Base-by-base conservation (phyloP, 768 basidiomycete species). In the Xerocomus potaroensis region DNA sequence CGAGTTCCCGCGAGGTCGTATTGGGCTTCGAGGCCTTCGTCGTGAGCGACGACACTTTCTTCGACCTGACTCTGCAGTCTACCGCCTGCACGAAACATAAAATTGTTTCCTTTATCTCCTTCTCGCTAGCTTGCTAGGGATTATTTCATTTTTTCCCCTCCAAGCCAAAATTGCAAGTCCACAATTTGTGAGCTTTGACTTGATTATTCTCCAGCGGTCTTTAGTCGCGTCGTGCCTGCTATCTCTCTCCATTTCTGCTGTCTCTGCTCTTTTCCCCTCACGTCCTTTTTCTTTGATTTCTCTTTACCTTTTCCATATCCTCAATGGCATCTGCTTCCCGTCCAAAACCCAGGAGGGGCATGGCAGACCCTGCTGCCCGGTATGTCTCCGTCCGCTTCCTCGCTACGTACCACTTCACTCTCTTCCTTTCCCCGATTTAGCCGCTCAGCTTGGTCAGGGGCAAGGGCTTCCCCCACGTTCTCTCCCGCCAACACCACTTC, bases 401-500 rank as follows among this genome's bases (percentile, higher is more conserved):
- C 41, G 43, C 55, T 45, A 49, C 55, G 46, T 49, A 43, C 51
- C 24, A 48, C 45, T 35, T 32, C 47, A 9, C 23, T 56, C 51
- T 43, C 39, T 34, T 40, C 39, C 40, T 43, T 47, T 48, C 32
- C 21, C 48, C 47, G 44, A 47, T 49, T 56, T 52, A 76, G 71
- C 51, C 69, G 71, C 48, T 54, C 68, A 52, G 84, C 86, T 23
- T 90, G 87, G 87, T 67, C 77, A 55, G 79, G 78, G 44, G 67
- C 83, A 43, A 80, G 86, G 47, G 72, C 81, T 46, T 84, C 86
- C 41, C 81, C 85, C 15, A 83, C 84, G 3, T 87, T 81, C 67
- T 82, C 84, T 49, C 76, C 84, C 2, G 67, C 61, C 6, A 58
- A 65, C 49, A 61, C 62, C 50, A 50, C 68, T 34, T 61, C 71